Evolutionary conservation across 164 flowering plant species (phyloP), one percentile per base, ranked within the genome.

Genomic region (Tetrastigma voinierianum): DNA sequence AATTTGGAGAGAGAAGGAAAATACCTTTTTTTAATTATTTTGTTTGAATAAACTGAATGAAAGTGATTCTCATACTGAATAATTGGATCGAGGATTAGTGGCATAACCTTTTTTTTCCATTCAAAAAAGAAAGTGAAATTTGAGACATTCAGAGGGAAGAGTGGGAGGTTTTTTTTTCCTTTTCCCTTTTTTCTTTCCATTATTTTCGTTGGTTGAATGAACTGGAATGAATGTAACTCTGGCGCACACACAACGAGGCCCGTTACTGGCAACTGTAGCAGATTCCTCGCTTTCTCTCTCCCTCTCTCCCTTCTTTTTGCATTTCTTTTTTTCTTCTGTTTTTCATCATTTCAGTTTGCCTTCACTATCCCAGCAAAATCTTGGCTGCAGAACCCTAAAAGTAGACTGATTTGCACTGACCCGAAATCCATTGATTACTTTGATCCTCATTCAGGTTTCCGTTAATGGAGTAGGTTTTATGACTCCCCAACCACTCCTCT

Each of bases 231-330:
- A 47, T 15, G n/a, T 2, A 55, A 32, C 40, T 32, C 32, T 14
- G 13, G 10, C 23, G 59, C 73, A 66, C 74, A 66, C 58, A 54
- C 17, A 17, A 18, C 66, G 65, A 71, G 67, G 65, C 54, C 62
- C 12, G 47, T 46, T 13, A 9, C 17, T 44, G 14, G 52, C 51
- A 2, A 59, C 71, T 70, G 70, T 66, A 61, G 51, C 45, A 69
- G 71, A 70, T 70, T 57, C 77, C 59, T 51, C 72, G 53, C 20
- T 53, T 6, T 46, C 48, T 56, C 43, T 57, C 57, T 18, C 59
- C 24, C 67, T 25, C 65, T 63, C 32, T 65, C 70, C 48, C 62
- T 48, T 32, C 49, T 3, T 18, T 59, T 45, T 12, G 3, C 18
- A 17, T 61, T 23, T 21, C 59, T 18, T 23, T 14, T 57, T 13